Base-by-base conservation (phyloP, 192 early-diverging fungal genomes). In the Rhizoclosmatium sp. region DNA sequence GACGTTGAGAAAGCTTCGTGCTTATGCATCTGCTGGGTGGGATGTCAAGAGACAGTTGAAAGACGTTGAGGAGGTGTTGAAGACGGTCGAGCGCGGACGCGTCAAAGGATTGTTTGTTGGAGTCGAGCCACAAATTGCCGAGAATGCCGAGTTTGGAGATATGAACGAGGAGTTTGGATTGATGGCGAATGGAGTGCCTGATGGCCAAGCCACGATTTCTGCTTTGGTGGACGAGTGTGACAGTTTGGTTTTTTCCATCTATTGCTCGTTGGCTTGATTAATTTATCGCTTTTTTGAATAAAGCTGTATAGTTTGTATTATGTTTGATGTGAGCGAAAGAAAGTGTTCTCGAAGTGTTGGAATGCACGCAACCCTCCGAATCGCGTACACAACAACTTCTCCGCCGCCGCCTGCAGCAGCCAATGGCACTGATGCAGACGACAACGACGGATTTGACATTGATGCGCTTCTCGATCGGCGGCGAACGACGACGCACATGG, bases 191-290 rank as follows among this genome's bases (percentile, higher is more conserved):
- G 69, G 59, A 1, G 72, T 80, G 45, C 79, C 79, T 0, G 79
- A 74, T 49, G 79, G 79, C 0, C 79, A 80, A 65, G 65, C 72
- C 2, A 46, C 45, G 4, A 47, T 80, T 1, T 19, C 48, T 14
- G 79, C 79, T 41, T 45, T 80, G n/a, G 54, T 69, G 71, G 79
- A 80, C 68, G 79, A 80, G 59, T 80, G 79, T 47, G 79, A 80
- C 21, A 54, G 61, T 12, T 40, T 80, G 3, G 47, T 75, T 14
- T 80, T 71, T 71, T 62, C 75, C 44, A 60, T 74, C 2, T 10
- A 45, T 3, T 65, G 65, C 40, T 44, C 74, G 48, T 21, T 80
- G 42, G 67, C 56, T n/a, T 71, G 61, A 64, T 0, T 7, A 12
- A 7, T 54, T 54, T 54, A 54, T 54, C 51, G 51, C 16, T 54